Evolutionary conservation across 345 rosid species (phyloP), one percentile per base, ranked within the genome.

Genomic region (Boechera retrofracta): DNA sequence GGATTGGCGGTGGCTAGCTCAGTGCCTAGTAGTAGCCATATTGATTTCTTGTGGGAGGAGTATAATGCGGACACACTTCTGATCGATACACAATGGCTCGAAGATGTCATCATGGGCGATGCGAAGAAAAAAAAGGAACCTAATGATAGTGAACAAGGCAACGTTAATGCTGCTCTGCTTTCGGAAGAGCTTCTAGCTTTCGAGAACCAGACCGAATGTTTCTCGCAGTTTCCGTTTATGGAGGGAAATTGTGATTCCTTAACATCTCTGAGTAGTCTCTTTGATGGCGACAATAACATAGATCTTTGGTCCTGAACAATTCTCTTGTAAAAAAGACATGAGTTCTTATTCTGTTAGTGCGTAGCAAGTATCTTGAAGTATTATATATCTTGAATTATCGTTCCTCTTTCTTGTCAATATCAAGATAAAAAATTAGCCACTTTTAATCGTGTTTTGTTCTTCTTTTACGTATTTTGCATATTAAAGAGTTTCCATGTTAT

Each of bases 121-220:
- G 45, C 45, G 10, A 28, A 44, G 60, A 77, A 71, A 60, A 64
- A 12, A 8, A 67, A 63, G 4, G 18, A 48, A 5, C 7, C 29
- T 38, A 29, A 3, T 59, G 24, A 7, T n/a, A 36, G 64, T 60
- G 70, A 76, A 61, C 49, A 69, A 53, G 56, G 11, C 15, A 26
- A 62, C 7, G 49, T 53, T 45, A 69, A 24, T 69, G 64, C 71
- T 16, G 13, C 41, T 53, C 28, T 4, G 70, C 72, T 77, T 71
- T 71, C 81, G 15, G 72, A 77, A 8, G 81, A 77, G 54, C 77
- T 77, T 29, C 55, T 77, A 5, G 81, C 81, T 29, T 77, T 77
- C 15, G 81, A 77, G 72, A 77, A 77, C 1, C 61, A 77, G 68
- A 77, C 68, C 0, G 81, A 77, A 0, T 71, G 72, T 77, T 77